Conservation (phyloP, 2,329 filamentous ascomycete species). For the Coniochaeta ligniaria region DNA sequence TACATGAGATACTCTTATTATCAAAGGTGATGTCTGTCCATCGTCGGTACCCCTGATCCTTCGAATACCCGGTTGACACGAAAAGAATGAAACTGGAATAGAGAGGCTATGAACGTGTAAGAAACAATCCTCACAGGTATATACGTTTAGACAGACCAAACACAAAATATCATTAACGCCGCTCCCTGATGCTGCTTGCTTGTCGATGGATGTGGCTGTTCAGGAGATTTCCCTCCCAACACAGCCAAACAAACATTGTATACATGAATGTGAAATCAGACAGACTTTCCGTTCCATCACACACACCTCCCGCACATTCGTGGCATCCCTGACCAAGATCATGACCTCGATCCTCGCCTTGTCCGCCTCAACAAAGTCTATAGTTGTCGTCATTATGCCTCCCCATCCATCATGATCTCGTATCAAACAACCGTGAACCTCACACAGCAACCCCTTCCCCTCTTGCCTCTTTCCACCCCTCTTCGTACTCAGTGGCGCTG, state of each 20-base stretch:
- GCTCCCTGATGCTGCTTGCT: constrained; percentile 3
- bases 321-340: background rate
- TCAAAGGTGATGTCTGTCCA: background rate
- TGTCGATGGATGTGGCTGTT: background rate
- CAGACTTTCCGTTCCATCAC: background rate
- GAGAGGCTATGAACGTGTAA: no score
- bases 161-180: constrained; percentile 2
- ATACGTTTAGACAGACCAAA: background rate
- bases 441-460: background rate
- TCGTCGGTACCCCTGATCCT: no score
- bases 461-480: background rate
- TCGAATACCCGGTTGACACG: no score
- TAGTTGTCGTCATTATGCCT: constrained; percentile 1
- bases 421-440: background rate
- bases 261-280: background rate
- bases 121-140: background rate
- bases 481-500: background rate
- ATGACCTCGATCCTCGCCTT: background rate
- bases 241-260: background rate
- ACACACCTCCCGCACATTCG: background rate
- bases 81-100: background rate
- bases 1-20: background rate
- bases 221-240: background rate
- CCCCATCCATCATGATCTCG: background rate
- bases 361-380: background rate